phyloP scores from a whole-genome alignment of 106 monocot genomes.

The Phalaenopsis aphrodite region DNA sequence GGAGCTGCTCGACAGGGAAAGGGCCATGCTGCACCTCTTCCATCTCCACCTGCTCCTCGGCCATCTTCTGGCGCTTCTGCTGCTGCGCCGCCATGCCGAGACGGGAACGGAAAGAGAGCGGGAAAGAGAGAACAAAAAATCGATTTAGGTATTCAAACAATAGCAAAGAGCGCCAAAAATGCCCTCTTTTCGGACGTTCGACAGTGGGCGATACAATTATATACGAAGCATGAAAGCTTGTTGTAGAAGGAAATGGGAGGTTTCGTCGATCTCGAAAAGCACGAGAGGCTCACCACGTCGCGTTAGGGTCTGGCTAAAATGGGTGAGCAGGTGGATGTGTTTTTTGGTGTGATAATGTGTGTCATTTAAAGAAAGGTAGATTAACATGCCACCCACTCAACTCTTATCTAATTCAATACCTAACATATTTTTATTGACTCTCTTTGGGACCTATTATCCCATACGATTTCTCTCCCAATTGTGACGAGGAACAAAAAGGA shows the following conservation, averaged over 20 bases:
- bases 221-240: neutral
- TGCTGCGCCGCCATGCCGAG: constrained; percentile 26
- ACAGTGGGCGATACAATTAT: neutral
- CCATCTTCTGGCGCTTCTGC: constrained; percentile 21
- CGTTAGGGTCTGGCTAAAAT: neutral
- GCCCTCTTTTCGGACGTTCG: neutral
- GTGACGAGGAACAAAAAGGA: too few relatives aligned
- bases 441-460: too few relatives aligned
- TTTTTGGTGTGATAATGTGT: too few relatives aligned
- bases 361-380: too few relatives aligned
- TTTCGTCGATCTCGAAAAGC: neutral
- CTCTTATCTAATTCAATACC: too few relatives aligned
- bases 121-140: neutral
- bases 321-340: neutral
- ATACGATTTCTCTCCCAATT: too few relatives aligned
- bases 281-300: neutral
- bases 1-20: constrained; percentile 48
- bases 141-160: neutral
- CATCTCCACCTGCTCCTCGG: constrained; percentile 20
- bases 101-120: neutral
- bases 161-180: constrained; percentile 3
- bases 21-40: constrained; percentile 45
- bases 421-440: too few relatives aligned
- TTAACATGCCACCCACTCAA: too few relatives aligned
- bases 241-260: neutral